Evolutionary conservation across 164 flowering plant genomes (phyloP).

Genomic region (Sedum album): DNA sequence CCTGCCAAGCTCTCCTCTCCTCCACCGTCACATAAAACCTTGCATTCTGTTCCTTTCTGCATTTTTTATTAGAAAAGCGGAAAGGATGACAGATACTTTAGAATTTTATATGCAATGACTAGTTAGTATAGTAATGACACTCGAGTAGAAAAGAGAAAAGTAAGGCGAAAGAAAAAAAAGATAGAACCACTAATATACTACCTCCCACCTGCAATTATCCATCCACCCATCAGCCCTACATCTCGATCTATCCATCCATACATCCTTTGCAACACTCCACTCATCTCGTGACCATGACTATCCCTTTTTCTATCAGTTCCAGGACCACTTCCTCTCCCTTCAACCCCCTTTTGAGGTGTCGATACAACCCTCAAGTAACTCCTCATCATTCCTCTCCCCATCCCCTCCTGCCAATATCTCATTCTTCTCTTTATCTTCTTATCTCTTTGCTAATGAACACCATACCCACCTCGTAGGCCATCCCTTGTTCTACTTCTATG

Average conservation of each 20-base stretch:
- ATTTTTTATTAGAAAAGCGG: too few species aligned
- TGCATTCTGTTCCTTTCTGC: slow-evolving; percentile 1
- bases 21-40: slow-evolving; percentile 3
- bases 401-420: not conserved
- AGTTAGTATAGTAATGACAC: slow-evolving; percentile 1
- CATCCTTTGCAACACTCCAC: slow-evolving; percentile 15
- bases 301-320: slow-evolving; percentile 7
- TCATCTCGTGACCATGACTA: slow-evolving; percentile 20
- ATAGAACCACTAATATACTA: slow-evolving; percentile 9
- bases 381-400: not conserved
- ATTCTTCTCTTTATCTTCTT: not conserved
- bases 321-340: slow-evolving; percentile 1
- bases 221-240: slow-evolving; percentile 10
- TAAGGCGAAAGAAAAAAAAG: slow-evolving; percentile 1
- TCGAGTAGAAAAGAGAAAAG: not conserved
- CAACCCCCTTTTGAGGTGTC: not conserved
- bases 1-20: too few species aligned
- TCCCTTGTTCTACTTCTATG: not conserved
- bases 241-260: slow-evolving; percentile 9
- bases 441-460: slow-evolving; percentile 2
- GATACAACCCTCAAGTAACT: slow-evolving; percentile 1
- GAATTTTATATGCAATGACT: not conserved
- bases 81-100: not conserved
- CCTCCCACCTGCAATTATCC: slow-evolving; percentile 21
- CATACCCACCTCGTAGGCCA: slow-evolving; percentile 7